Evolutionary conservation across 345 rosid genomes (phyloP).

Genomic region (Ailanthus altissimus): DNA sequence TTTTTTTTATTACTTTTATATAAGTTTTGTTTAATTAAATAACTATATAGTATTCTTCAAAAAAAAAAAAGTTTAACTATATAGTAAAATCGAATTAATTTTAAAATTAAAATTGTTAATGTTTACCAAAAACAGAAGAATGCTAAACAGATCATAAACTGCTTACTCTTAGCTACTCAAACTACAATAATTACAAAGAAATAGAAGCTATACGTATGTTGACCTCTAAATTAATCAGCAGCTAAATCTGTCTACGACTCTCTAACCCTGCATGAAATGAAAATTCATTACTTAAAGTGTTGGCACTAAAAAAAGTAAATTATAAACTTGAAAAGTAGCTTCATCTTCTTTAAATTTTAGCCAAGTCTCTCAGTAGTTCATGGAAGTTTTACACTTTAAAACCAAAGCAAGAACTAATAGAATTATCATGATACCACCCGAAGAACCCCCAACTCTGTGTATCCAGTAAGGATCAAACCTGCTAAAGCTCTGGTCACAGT

Average conservation of each 20-base stretch:
- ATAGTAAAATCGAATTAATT: too few species aligned
- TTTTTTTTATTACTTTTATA: too few species aligned
- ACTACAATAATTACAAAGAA: not conserved
- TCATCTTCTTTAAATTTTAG: conserved; percentile 1
- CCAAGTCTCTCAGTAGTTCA: not conserved
- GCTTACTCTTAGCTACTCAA: too few species aligned
- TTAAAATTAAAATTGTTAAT: too few species aligned
- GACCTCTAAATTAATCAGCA: conserved; percentile 7
- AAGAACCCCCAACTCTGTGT: conserved; percentile 86
- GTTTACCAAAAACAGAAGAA: too few species aligned
- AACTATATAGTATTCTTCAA: too few species aligned
- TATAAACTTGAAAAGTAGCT: not conserved
- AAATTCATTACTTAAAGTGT: not conserved
- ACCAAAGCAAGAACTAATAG: conserved; percentile 68
- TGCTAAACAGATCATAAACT: not conserved
- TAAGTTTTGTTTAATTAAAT: too few species aligned
- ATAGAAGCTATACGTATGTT: not conserved
- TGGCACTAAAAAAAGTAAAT: not conserved
- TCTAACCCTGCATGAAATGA: not conserved
- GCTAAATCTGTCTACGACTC: conserved; percentile 2
- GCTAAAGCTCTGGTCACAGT: conserved; percentile 56
- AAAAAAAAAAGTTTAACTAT: too few species aligned
- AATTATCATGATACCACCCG: conserved; percentile 67
- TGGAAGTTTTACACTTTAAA: conserved; percentile 52
- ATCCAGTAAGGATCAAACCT: conserved; percentile 85